Evolutionary conservation across 805 yeast species (phyloP), one percentile per base, ranked within the genome.

Genomic region (Saccharomyces eubayanus): DNA sequence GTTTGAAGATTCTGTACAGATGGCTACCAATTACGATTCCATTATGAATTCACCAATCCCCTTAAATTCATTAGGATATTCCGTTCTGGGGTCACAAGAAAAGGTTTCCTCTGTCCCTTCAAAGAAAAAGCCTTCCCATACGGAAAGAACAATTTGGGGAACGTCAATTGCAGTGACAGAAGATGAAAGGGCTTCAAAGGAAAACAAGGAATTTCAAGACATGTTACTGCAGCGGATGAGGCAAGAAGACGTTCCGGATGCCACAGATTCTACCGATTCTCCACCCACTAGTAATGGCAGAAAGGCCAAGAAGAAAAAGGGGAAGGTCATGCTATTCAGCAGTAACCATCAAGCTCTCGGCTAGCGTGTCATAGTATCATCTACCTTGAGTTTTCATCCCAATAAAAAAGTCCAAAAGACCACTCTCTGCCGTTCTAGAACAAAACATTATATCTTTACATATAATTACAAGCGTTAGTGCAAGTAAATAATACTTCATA

Each of bases 101-200:
- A 36, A 36, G 8, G 2, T 21, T 11, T 28, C 5, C 14, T n/a
- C 48, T 27, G 11, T 9, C 9, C 48, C 48, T 21, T 16, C 28
- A n/a, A n/a, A 30, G 5, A 46, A 46, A 31, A 54, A 46, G 21
- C 53, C 60, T 16, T 63, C 61, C 0, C 68, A 67, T 11, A 70
- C 64, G 52, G 72, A 74, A 43, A 78, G 81, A 1, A 84, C 94
- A 0, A 82, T 87, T 2, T 87, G 95, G 95, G 95, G 95, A 0
- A 87, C 94, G 0, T 66, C 69, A 31, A 68, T 67, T 11, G 71
- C 57, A 6, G 59, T 64, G 8, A 57, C 55, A n/a, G 59, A 59
- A 28, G 70, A 68, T 29, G 73, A 73, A 29, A 66, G 67, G 16
- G 70, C 70, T 2, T 66, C 66, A 1, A 75, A 71, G 8, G 79